These are phyloP conservation scores for Blastocrithidia nonstop DNA, from an alignment of 208 protist species.

Conservation along the genomic window DNA sequence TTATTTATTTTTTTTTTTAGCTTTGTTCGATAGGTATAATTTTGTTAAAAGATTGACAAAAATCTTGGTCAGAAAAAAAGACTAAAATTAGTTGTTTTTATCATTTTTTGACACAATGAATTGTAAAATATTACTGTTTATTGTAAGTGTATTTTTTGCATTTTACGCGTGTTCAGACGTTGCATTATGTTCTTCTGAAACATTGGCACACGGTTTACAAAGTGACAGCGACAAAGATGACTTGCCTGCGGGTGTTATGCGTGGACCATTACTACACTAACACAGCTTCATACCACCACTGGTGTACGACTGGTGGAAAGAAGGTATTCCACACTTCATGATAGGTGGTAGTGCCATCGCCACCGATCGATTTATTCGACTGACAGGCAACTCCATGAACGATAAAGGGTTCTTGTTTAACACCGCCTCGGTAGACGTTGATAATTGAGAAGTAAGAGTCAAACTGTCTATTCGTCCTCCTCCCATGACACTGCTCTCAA, in stretches of 20 bases:
- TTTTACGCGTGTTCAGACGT: too few species aligned
- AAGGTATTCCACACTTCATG: slow-evolving; percentile 76
- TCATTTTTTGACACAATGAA: too few species aligned
- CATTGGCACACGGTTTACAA: too few species aligned
- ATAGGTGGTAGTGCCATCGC: slow-evolving; percentile 64
- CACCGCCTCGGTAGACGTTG: slow-evolving; percentile 49
- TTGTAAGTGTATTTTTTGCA: too few species aligned
- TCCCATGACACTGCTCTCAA: slow-evolving; percentile 8
- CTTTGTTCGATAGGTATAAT: neutral
- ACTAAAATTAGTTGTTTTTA: too few species aligned
- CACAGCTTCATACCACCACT: slow-evolving; percentile 62
- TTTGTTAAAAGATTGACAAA: too few species aligned
- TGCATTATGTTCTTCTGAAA: too few species aligned
- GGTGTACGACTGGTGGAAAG: slow-evolving; percentile 78
- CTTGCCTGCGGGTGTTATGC: slow-evolving; percentile 31
- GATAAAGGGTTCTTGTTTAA: slow-evolving; percentile 75
- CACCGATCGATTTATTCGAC: slow-evolving; percentile 62
- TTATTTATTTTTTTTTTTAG: slow-evolving; percentile 4
- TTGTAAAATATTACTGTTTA: too few species aligned
- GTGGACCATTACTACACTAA: slow-evolving; percentile 47
- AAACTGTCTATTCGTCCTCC: slow-evolving; percentile 58
- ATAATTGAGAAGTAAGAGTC: slow-evolving; percentile 52
- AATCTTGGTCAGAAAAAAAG: too few species aligned
- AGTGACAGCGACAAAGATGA: too few species aligned
- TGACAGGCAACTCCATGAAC: slow-evolving; percentile 50